phyloP scores from a whole-genome alignment of 192 early-diverging fungal genomes.

The Pecoramyces ruminantium region DNA sequence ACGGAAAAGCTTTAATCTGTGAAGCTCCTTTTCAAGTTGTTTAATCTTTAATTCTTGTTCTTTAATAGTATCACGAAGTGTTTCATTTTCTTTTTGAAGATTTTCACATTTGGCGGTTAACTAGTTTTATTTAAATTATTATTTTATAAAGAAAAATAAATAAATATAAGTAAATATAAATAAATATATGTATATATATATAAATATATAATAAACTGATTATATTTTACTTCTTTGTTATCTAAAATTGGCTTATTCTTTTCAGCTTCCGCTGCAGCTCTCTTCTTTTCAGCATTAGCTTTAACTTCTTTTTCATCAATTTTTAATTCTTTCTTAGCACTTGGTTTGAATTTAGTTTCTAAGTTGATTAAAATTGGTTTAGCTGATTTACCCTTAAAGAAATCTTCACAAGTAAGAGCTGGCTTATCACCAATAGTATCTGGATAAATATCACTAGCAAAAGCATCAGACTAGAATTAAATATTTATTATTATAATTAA shows the following conservation, averaged over 20 bases:
- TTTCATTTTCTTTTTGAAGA: background rate
- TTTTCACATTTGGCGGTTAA: background rate
- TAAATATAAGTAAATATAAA: too few relatives aligned
- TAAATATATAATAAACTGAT: too few relatives aligned
- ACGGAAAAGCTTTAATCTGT: background rate
- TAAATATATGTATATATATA: too few relatives aligned
- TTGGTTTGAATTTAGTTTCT: slow-evolving; percentile 44
- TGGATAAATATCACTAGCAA: slow-evolving; percentile 93
- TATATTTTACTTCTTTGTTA: background rate
- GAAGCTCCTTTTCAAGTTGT: background rate
- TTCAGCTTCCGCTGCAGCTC: background rate
- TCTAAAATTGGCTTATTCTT: background rate
- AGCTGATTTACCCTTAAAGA: slow-evolving; percentile 68
- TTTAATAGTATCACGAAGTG: background rate
- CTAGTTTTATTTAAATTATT: too few relatives aligned
- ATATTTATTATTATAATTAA: too few relatives aligned
- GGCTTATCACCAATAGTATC: slow-evolving; percentile 62
- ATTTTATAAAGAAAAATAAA: too few relatives aligned
- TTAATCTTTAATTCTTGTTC: background rate
- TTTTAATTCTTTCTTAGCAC: slow-evolving; percentile 31
- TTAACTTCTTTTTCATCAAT: background rate
- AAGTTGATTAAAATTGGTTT: slow-evolving; percentile 57
- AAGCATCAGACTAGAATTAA: slow-evolving; percentile 84
- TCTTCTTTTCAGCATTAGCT: background rate
- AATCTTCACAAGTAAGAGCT: slow-evolving; percentile 78